Percentiles rank a stretch among this genome's conserved stretches.
Evolutionary conservation across 2,329 filamentous ascomycete genomes (phyloP).

Genomic region (Laburnicola sp.): DNA sequence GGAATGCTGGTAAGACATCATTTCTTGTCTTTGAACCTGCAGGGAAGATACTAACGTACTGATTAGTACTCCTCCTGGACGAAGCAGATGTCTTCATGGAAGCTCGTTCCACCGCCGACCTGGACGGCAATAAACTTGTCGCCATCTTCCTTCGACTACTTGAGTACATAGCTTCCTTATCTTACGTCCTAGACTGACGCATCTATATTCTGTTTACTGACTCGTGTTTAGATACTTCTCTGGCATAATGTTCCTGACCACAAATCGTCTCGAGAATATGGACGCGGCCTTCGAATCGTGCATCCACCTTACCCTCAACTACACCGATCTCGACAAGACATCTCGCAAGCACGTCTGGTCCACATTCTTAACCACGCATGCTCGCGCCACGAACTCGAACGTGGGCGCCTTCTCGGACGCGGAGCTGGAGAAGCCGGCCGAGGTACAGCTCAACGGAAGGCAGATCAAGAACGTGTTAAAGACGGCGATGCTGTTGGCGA

Average conservation of each 20-base stretch:
- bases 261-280: conserved; percentile 63
- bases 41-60: neutral
- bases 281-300: conserved; percentile 53
- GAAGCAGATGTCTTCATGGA: conserved; percentile 60
- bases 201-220: too few species aligned
- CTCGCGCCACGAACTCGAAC: conserved; percentile 12
- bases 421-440: conserved; percentile 35
- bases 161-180: conserved; percentile 49
- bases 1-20: conserved; percentile 46
- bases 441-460: conserved; percentile 43
- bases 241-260: conserved; percentile 84
- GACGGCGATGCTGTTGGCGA: conserved; percentile 12
- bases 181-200: too few species aligned
- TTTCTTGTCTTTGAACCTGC: neutral
- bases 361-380: conserved; percentile 7
- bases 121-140: conserved; percentile 80
- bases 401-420: conserved; percentile 25
- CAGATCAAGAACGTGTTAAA: conserved; percentile 48
- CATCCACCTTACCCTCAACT: conserved; percentile 50
- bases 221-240: conserved; percentile 66
- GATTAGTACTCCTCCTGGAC: conserved; percentile 66
- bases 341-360: conserved; percentile 49
- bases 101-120: conserved; percentile 72
- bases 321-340: conserved; percentile 44
- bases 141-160: conserved; percentile 82